phyloP scores from a whole-genome alignment of 2,329 filamentous ascomycete genomes.

The Boeremia exigua region DNA sequence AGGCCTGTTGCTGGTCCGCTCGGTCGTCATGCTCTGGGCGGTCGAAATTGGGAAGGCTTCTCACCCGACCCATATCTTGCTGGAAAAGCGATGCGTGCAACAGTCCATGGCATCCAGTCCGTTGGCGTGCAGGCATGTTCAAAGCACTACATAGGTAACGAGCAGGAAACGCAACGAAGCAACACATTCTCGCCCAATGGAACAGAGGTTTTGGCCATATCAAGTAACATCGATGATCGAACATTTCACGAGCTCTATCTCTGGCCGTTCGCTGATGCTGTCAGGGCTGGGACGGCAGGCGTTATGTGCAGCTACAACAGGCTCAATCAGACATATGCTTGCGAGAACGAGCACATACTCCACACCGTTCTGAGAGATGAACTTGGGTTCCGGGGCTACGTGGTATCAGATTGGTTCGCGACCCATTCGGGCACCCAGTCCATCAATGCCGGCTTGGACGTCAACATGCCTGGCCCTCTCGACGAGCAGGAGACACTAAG shows the following conservation, averaged over 20 bases:
- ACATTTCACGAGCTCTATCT: not conserved
- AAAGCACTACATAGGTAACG: constrained; percentile 66
- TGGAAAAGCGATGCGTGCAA: constrained; percentile 51
- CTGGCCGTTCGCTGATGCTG: not conserved
- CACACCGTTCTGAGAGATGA: constrained; percentile 59
- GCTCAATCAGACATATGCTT: not conserved
- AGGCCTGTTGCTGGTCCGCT: constrained; percentile 57
- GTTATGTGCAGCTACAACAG: not conserved
- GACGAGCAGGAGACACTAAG: not conserved
- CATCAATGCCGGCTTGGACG: not conserved
- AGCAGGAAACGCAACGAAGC: constrained; percentile 65
- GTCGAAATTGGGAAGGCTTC: constrained; percentile 58
- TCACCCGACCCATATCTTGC: constrained; percentile 56
- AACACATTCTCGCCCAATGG: constrained; percentile 60
- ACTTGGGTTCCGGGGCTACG: constrained; percentile 56
- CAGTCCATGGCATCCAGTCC: constrained; percentile 54
- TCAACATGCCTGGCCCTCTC: not conserved
- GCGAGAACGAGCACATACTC: not conserved
- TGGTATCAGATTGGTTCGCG: constrained; percentile 52
- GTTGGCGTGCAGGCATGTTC: constrained; percentile 52
- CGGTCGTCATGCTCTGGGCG: constrained; percentile 49
- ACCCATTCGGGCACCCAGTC: not conserved
- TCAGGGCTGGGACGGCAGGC: not conserved
- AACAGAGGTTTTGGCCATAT: constrained; percentile 48
- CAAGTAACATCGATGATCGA: constrained; percentile 38